Base-by-base conservation (phyloP, 116 monocot genomes). In the Iris pallida region DNA sequence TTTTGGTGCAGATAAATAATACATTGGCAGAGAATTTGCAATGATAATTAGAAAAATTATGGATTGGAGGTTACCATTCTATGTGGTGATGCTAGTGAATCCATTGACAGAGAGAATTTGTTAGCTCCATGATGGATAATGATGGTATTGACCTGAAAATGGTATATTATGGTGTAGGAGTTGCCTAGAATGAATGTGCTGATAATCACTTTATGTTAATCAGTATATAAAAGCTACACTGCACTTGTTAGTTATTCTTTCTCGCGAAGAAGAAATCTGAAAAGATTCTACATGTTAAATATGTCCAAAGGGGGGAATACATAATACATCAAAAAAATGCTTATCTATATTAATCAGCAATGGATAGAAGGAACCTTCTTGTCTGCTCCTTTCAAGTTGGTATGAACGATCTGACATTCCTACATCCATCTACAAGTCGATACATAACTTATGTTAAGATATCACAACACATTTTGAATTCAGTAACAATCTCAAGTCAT, bases 371-470 rank as follows among this genome's bases (percentile, higher is more conserved):
- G 47, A 30, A 96, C 96, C 92, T 85, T 92, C 79, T 73, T 80
- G 47, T 92, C 92, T 45, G 90, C 75, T 67, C 92, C 65, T 0
- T 71, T 91, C 88, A 71, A 76, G 63, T 18, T 87, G 97, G 61
- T 81, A 75, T 66, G 87, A 83, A 42, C 85, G 77, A 73, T 96
- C 87, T 45, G 83, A 83, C 81, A 97, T 87, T 45, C 89, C 85
- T 43, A 83, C 87, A 66, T 90, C 97, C 89, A 97, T 92, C 97
- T 97, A 79, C 70, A 82, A 63, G 47, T 65, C 15, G 47, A 20
- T 68, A 43, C 47, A 8, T 69, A 11, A 16, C 20, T 66, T 59
- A 66, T 20, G 67, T 66, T 59, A 41, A 58, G 60, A 55, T 43
- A 45, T 2, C 7, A 42, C 16, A 2, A 45, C 61, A 49, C 42